Base-by-base conservation (phyloP, 1,284 basidiomycete species). In the Tranzscheliella williamsii region DNA sequence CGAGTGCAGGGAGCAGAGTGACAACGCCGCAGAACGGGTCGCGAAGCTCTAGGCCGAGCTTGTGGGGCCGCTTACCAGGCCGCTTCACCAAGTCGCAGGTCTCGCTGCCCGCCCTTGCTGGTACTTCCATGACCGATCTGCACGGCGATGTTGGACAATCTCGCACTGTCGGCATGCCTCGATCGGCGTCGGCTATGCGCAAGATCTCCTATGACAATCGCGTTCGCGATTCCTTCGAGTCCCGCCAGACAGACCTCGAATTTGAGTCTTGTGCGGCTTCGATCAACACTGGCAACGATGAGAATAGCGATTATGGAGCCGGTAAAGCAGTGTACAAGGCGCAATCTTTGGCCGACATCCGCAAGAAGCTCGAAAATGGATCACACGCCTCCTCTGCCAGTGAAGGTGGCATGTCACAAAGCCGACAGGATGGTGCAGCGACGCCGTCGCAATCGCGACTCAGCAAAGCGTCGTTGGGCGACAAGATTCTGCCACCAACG, bases 251-350 rank as follows among this genome's bases (percentile, higher is more conserved):
- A 8, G 45, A 42, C 24, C 40, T 62, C 27, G 52, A 55, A 34
- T 62, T 62, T 17, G 58, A 55, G 26, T 56, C 58, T 44, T 47
- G 58, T 27, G 58, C 58, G 7, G 52, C 52, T 5, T 62, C 58
- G 22, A 38, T 62, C 24, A 52, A 56, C 21, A 62, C 52, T 0
- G 37, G 58, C 7, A 38, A 41, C 13, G 38, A 44, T 11, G 31
- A 43, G 8, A 42, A 46, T 4, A 62, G 58, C 36, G 48, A 51
- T 9, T 6, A 6, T 9, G 9, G 20, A 9, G 35, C 13, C 18
- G 15, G 26, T 15, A 15, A 15, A 27, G 18, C 35, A 16, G 32
- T 56, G 11, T 40, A 51, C 52, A 55, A 62, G 42, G 42, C 42
- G 17, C 47, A 55, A 38, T 55, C 52, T 6, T 43, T 55, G 44